Percentiles rank a stretch among this genome's conserved stretches.
These are phyloP conservation scores for Xylaria telfairii DNA, from an alignment of 495 filamentous ascomycete species.

Conservation along the genomic window DNA sequence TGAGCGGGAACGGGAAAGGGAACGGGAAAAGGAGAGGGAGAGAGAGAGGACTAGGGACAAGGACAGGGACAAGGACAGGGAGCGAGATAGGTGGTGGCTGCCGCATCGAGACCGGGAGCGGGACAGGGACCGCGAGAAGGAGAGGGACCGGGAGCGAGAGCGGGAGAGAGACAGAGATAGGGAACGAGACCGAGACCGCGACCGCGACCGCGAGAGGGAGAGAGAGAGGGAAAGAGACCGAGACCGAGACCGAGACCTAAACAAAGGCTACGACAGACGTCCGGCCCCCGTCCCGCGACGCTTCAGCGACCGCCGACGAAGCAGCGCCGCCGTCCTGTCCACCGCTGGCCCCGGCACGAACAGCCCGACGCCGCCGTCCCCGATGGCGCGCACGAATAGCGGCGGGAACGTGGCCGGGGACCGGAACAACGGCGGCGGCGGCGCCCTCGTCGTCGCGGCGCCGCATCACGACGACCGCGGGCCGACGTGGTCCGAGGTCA, in stretches of 20 bases:
- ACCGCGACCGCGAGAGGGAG: neutral
- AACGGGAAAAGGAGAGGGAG: conserved; percentile 18
- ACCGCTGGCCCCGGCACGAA: conserved; percentile 10
- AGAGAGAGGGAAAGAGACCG: conserved; percentile 20
- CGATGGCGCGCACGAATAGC: neutral
- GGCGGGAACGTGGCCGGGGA: neutral
- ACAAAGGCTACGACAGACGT: conserved; percentile 22
- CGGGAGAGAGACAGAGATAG: conserved; percentile 19
- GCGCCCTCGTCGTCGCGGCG: conserved; percentile 11
- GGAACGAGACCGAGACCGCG: conserved; percentile 26
- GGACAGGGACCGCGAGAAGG: neutral
- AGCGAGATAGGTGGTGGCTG: conserved; percentile 7
- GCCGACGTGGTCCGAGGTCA: conserved; percentile 38
- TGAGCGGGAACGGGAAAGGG: conserved; percentile 16
- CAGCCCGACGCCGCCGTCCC: conserved; percentile 13
- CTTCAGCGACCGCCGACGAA: conserved; percentile 15
- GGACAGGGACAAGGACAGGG: conserved; percentile 18
- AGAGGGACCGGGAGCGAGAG: neutral
- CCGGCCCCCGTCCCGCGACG: neutral
- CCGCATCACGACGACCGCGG: conserved; percentile 29
- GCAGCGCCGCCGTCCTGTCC: neutral
- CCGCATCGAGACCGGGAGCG: neutral
- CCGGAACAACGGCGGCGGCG: neutral
- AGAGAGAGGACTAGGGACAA: conserved; percentile 18
- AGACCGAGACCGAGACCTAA: conserved; percentile 2